Conservation (phyloP, 371 early-diverging fungal species). For the Lichtheimia ramosa region DNA sequence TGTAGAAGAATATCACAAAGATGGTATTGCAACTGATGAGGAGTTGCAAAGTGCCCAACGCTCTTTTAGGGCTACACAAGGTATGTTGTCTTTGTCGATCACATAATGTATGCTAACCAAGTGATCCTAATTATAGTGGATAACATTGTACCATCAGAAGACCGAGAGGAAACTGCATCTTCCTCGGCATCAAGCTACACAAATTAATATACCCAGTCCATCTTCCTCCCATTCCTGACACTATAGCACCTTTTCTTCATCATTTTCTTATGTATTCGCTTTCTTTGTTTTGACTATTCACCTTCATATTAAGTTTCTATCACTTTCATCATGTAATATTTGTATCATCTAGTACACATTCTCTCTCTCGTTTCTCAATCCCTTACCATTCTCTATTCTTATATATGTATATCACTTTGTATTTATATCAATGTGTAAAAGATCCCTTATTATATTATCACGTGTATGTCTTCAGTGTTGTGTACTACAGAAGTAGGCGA, state of each 20-base stretch:
- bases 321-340: too few relatives aligned
- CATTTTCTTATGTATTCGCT: too few relatives aligned
- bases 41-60: slow-evolving; percentile 5
- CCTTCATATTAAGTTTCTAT: too few relatives aligned
- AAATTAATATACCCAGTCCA: background rate
- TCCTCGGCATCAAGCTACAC: background rate
- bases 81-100: background rate
- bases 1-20: slow-evolving; percentile 14
- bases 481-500: too few relatives aligned
- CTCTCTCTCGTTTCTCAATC: background rate
- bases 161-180: background rate
- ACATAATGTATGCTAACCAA: too few relatives aligned
- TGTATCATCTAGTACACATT: too few relatives aligned
- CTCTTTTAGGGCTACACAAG: background rate
- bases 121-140: too few relatives aligned
- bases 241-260: too few relatives aligned
- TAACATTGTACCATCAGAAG: too few relatives aligned
- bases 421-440: background rate
- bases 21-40: slow-evolving; percentile 9
- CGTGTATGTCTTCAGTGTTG: too few relatives aligned
- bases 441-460: too few relatives aligned
- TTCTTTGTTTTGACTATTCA: too few relatives aligned
- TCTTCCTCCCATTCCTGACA: background rate
- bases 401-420: background rate
- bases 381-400: background rate